A percentile compares a stretch with the other conserved stretches of the same genome.
These are phyloP conservation scores for Saussurea involucrata DNA, from an alignment of 129 eudicot genomes.

Conservation along the genomic window DNA sequence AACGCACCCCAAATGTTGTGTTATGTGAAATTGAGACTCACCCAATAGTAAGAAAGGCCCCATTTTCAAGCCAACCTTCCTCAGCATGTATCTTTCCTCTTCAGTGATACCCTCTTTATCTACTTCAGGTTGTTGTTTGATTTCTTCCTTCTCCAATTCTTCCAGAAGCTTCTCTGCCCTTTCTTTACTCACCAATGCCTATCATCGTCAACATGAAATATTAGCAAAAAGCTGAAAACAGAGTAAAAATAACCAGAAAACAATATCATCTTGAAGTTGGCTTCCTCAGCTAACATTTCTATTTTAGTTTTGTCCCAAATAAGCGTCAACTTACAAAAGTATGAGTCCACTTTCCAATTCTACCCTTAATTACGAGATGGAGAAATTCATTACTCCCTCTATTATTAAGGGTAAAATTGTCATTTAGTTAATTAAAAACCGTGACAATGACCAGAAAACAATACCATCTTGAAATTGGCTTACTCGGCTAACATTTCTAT, in stretches of 20 bases:
- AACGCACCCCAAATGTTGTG: neutral
- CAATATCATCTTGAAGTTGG: neutral
- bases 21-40: conserved; percentile 37
- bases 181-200: conserved; percentile 71
- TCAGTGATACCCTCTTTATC: conserved; percentile 92
- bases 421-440: too few relatives aligned
- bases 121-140: conserved; percentile 43
- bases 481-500: neutral
- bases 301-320: neutral
- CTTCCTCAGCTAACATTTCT: neutral
- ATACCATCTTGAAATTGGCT: neutral
- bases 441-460: too few relatives aligned
- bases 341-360: neutral
- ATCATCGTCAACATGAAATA: conserved; percentile 30
- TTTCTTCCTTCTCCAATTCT: conserved; percentile 58
- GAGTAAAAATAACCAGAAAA: neutral
- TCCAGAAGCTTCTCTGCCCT: conserved; percentile 79
- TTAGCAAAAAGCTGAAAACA: neutral
- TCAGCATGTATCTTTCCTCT: conserved; percentile 93
- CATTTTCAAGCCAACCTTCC: conserved; percentile 86
- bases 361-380: neutral
- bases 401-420: too few relatives aligned
- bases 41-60: conserved; percentile 75
- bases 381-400: neutral
- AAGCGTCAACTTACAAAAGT: neutral